Evolutionary conservation across 176 grass and related monocot genomes (phyloP).

Genomic region (Poa annua): DNA sequence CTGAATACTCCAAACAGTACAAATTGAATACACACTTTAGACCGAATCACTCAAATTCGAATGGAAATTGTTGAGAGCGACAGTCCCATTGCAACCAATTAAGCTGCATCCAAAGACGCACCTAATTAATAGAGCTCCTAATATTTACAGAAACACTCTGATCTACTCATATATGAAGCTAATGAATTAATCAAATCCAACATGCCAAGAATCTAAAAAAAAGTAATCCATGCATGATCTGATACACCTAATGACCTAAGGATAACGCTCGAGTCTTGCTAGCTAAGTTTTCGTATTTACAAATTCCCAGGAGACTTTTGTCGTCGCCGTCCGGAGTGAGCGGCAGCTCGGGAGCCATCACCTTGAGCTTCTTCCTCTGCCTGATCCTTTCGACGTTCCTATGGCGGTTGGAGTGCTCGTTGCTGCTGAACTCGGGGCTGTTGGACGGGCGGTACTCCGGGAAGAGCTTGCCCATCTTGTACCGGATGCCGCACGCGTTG

Average conservation of each 20-base stretch:
- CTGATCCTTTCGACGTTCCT: slow-evolving; percentile 42
- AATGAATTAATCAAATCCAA: slow-evolving; percentile 14
- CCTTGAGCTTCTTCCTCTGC: slow-evolving; percentile 1
- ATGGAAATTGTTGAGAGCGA: background rate
- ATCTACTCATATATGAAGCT: background rate
- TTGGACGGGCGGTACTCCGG: slow-evolving; percentile 58
- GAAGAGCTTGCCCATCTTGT: slow-evolving; percentile 26
- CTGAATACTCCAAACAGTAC: background rate
- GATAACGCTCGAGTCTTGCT: background rate
- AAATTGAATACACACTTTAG: background rate
- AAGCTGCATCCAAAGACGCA: background rate
- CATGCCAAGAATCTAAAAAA: slow-evolving; percentile 16
- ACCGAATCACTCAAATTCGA: background rate
- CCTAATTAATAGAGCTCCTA: background rate
- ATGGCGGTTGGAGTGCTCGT: slow-evolving; percentile 57
- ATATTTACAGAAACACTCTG: background rate
- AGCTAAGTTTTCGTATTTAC: slow-evolving; percentile 32
- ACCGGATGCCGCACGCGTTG: slow-evolving; percentile 65
- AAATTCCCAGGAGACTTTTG: background rate
- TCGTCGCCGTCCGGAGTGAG: background rate
- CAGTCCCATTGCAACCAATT: background rate
- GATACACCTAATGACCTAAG: background rate
- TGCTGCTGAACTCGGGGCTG: slow-evolving; percentile 45
- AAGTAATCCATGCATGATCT: slow-evolving; percentile 4
- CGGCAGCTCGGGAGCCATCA: background rate